Evolutionary conservation across 2,329 filamentous ascomycete genomes (phyloP).

Genomic region (Aspergillus transmontanensis): DNA sequence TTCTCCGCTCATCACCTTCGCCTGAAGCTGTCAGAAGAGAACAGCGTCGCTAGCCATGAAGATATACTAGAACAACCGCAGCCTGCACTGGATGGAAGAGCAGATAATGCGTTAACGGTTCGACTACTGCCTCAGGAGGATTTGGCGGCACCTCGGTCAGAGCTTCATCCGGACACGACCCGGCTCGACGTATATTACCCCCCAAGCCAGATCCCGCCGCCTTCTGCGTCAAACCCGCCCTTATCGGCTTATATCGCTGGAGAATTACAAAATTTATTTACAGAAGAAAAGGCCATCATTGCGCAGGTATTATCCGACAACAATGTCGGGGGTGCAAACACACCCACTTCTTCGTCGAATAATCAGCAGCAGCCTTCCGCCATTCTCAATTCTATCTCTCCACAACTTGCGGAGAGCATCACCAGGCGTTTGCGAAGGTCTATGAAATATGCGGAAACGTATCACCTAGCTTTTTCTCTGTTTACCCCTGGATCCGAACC

Average conservation of each 20-base stretch:
- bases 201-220: constrained; percentile 66
- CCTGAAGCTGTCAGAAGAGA: constrained; percentile 60
- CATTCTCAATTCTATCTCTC: constrained; percentile 42
- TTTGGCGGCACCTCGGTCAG: constrained; percentile 57
- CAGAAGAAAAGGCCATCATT: constrained; percentile 86
- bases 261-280: constrained; percentile 76
- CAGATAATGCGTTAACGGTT: constrained; percentile 67
- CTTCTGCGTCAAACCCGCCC: constrained; percentile 69
- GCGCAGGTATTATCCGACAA: constrained; percentile 69
- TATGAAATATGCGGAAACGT: constrained; percentile 88
- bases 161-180: constrained; percentile 69
- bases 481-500: constrained; percentile 79
- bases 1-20: constrained; percentile 83
- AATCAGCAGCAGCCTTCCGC: constrained; percentile 34
- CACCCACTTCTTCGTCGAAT: constrained; percentile 26
- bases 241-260: constrained; percentile 77
- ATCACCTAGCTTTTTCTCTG: constrained; percentile 93
- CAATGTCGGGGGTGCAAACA: constrained; percentile 32
- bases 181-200: constrained; percentile 78
- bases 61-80: constrained; percentile 10
- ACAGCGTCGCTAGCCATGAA: constrained; percentile 11
- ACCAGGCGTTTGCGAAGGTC: constrained; percentile 75
- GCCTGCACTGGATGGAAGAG: constrained; percentile 23
- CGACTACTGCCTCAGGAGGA: constrained; percentile 61
- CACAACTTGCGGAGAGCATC: constrained; percentile 59